phyloP scores from a whole-genome alignment of 148 eudicot genomes.

The Chenopodium berlandieri region DNA sequence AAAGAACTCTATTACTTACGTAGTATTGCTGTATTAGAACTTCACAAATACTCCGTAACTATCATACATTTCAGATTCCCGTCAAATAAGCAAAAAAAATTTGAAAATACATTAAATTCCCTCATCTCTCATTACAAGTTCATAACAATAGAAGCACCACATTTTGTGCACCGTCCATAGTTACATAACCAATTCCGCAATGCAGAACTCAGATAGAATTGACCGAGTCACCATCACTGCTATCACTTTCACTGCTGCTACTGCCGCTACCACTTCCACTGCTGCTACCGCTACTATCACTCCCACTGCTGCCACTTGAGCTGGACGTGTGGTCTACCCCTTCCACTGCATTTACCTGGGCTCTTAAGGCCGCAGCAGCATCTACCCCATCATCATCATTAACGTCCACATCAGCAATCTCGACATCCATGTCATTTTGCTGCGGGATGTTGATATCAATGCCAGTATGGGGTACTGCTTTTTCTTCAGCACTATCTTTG shows the following conservation, averaged over 20 bases:
- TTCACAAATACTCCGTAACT: too few relatives aligned
- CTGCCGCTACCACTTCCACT: constrained; percentile 72
- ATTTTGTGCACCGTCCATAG: neutral
- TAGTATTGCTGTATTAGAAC: too few relatives aligned
- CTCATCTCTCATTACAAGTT: too few relatives aligned
- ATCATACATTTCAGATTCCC: too few relatives aligned
- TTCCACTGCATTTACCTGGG: constrained; percentile 66
- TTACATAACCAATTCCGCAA: neutral
- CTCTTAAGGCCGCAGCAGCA: constrained; percentile 90
- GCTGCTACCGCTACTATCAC: constrained; percentile 56
- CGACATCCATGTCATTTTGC: constrained; percentile 71
- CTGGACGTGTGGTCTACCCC: constrained; percentile 55
- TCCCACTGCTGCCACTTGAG: constrained; percentile 72
- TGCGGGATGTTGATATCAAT: constrained; percentile 76
- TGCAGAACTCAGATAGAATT: constrained; percentile 48
- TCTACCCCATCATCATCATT: constrained; percentile 65
- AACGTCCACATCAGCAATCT: constrained; percentile 75
- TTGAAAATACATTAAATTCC: too few relatives aligned
- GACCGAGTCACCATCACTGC: constrained; percentile 65
- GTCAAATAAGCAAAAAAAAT: too few relatives aligned
- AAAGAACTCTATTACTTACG: too few relatives aligned
- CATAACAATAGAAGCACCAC: neutral
- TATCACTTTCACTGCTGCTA: constrained; percentile 57
- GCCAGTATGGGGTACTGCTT: constrained; percentile 32
- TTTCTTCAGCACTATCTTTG: constrained; percentile 30